Percentiles rank a stretch among this genome's conserved stretches.
Evolutionary conservation across 305 asterid genomes (phyloP).

Genomic region (Withania somnifera): DNA sequence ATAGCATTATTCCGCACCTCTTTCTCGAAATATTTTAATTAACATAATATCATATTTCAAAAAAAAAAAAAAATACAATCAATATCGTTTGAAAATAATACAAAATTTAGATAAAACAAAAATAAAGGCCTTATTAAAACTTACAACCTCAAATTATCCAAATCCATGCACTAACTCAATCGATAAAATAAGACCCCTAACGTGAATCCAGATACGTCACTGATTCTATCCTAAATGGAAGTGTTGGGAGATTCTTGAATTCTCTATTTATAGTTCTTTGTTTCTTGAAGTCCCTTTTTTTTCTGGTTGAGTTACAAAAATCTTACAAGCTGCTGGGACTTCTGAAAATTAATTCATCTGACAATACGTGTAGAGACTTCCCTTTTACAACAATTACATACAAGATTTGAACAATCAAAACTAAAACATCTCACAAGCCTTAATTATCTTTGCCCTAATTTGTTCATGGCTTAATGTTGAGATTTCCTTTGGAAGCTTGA

Average conservation of each 20-base stretch:
- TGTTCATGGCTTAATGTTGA: slow-evolving; percentile 4
- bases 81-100: not conserved
- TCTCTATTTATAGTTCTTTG: not conserved
- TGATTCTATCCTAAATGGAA: not conserved
- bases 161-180: not conserved
- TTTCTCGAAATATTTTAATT: not conserved
- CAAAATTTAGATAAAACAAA: not conserved
- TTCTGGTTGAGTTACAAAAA: not conserved
- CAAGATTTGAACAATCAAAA: not conserved
- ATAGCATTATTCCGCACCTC: not conserved
- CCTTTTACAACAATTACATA: slow-evolving; percentile 15
- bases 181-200: not conserved
- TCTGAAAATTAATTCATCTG: slow-evolving; percentile 3
- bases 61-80: not conserved
- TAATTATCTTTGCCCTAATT: not conserved
- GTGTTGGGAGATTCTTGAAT: not conserved
- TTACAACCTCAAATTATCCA: not conserved
- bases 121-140: not conserved
- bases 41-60: not conserved
- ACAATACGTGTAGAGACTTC: slow-evolving; percentile 3
- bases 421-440: not conserved
- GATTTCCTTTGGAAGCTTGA: slow-evolving; percentile 21
- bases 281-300: not conserved
- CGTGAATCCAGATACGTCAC: not conserved
- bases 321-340: not conserved